Conservation (phyloP, 176 grass and related monocot species). For the Pontederia paniculata region DNA sequence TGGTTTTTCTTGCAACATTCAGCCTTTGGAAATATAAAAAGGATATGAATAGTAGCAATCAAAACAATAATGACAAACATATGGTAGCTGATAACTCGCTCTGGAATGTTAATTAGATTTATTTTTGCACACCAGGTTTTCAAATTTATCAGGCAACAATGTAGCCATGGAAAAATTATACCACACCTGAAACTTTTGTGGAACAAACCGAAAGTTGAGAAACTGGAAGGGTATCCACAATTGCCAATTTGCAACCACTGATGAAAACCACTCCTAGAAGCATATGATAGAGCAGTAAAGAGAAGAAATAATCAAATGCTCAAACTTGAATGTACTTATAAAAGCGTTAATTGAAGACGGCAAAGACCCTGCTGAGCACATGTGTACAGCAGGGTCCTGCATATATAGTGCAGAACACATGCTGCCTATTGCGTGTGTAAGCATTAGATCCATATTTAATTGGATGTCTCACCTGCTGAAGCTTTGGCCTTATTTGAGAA, state of each 20-base stretch:
- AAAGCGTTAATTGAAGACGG: neutral
- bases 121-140: neutral
- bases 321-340: slow-evolving; percentile 13
- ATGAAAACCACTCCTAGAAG: slow-evolving; percentile 71
- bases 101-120: neutral
- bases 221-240: slow-evolving; percentile 97
- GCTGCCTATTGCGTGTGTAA: neutral
- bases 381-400: no score
- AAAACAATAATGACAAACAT: no score
- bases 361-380: no score
- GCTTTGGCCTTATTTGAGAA: slow-evolving; percentile 69
- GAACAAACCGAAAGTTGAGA: slow-evolving; percentile 84
- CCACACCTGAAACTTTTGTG: slow-evolving; percentile 77
- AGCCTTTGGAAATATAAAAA: no score
- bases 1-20: no score
- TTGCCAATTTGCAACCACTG: slow-evolving; percentile 77
- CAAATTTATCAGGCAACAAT: neutral
- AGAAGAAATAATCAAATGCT: no score
- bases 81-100: no score
- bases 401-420: neutral
- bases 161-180: neutral
- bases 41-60: no score
- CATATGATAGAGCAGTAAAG: neutral
- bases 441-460: neutral
- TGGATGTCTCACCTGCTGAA: slow-evolving; percentile 57